Evolutionary conservation across 495 filamentous ascomycete genomes (phyloP), one percentile per base, ranked within the genome.

Genomic region (Penicillium waksmanii): DNA sequence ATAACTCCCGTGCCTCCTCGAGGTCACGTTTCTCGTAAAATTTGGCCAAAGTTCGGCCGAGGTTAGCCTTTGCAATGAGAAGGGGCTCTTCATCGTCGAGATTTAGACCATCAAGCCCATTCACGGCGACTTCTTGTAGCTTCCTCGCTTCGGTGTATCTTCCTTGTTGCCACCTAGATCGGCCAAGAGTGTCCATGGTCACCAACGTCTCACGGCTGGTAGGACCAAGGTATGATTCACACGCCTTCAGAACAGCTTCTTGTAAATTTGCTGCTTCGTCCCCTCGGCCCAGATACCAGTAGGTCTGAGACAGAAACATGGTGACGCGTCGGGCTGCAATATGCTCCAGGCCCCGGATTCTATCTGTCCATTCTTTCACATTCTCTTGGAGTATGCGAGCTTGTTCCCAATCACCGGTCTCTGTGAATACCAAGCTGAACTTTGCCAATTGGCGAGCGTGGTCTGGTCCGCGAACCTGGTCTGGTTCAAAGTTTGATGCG

Each of bases 371-470:
- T 54, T 27, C 15, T 44, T 15, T 65, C 3, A 73, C 68, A 9
- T 52, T 17, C 21, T 62, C 11, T 47, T 70, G 66, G 18, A 75
- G 57, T 40, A 46, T 40, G 44, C 63, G 48, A 13, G 75, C 75
- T 17, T 70, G 60, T 12, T 65, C 21, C 50, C 58, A 75, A 6
- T 42, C 55, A 3, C 72, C 76, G 42, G 56, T 62, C 55, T 75
- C 62, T 1, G 62, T 52, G 49, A 73, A 78, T 2, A 78, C 71
- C 12, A 65, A 31, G 47, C 75, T 76, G 49, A 77, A 78, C 36
- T 70, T 73, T 1, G 63, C 69, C 13, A 53, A 64, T 43, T 67
- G 57, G 0, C 67, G 10, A 9, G 67, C 66, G 31, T 63, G 43
- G 17, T 17, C 17, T 21, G 61, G 49, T 13, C 42, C 25, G 0